Base-by-base conservation (phyloP, 202 grass and related monocot species). In the Zizania palustris region DNA sequence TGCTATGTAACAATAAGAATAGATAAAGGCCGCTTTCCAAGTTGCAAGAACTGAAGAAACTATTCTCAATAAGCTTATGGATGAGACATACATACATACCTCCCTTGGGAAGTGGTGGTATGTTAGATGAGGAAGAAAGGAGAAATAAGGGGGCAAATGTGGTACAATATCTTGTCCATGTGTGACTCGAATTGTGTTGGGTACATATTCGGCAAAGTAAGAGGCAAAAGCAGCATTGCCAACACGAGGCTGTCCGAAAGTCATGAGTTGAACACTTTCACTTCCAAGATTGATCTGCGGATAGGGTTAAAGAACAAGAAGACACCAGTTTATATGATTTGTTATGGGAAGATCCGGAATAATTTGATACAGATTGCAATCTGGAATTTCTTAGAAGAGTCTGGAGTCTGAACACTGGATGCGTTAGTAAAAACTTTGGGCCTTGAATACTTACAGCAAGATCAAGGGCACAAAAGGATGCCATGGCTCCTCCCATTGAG, bases 71-170 rank as follows among this genome's bases (percentile, higher is more conserved):
- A 3, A 0, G 4, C 15, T 48, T 69, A 13, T 36, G 22, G 33
- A 33, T 11, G 0, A 67, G 64, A 6, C 16, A 13, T 11, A 14
- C 3, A 70, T 33, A 14, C 54, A 35, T 89, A 93, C 90, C 90
- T 93, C 90, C 87, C 84, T 93, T 51, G 91, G 78, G 65, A 85
- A 93, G 62, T 93, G 91, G 81, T 93, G 91, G 54, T 93, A 93
- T 11, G 87, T 87, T 21, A 80, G 72, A 37, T 86, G 66, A 18
- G 77, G 65, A 62, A 93, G 89, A 43, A 78, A 86, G 36, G 84
- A 85, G 57, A 90, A 90, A 78, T 93, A 93, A 21, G 91, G 87
- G 67, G 91, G 91, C 81, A 93, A 75, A 81, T 90, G 87, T 46
- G 91, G 64, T 58, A 93, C 87, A 53, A 93, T 77, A 82, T 90